Evolutionary conservation across 257 asterid genomes (phyloP), one percentile per base, ranked within the genome.

Genomic region (Ilex aquifolium): DNA sequence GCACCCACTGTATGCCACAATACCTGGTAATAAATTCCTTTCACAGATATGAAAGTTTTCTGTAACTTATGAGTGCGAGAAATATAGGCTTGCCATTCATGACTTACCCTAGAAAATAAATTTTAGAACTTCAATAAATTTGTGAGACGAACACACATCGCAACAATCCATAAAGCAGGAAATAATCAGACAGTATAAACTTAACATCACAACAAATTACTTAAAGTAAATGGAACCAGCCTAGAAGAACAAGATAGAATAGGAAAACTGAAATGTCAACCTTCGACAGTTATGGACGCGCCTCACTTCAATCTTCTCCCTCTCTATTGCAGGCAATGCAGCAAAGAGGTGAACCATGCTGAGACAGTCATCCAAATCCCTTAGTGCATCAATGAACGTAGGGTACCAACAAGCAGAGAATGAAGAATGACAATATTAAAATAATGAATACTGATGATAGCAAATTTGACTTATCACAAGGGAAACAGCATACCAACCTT

Each of bases 11-110:
- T 17, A 62, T 67, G 21, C 11, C 36, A 32, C 2, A 15, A 17
- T 83, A 92, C 97, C 84, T 93, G 97, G 73, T 90, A 93, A 72
- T 90, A 90, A 64, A 93, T 87, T 70, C 99, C 99, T 80, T 93
- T 93, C 53, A 93, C 97, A 40, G 99, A 90, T 67, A 93, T 80
- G 74, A 93, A 93, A 1, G n/a, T n/a, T n/a, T n/a, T n/a, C n/a
- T n/a, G n/a, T n/a, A n/a, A n/a, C n/a, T n/a, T n/a, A n/a, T n/a
- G n/a, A n/a, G n/a, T n/a, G n/a, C n/a, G n/a, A n/a, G n/a, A n/a
- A n/a, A n/a, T n/a, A n/a, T n/a, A n/a, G n/a, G n/a, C n/a, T n/a
- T n/a, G n/a, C n/a, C n/a, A n/a, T n/a, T n/a, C n/a, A n/a, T n/a
- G n/a, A n/a, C n/a, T n/a, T n/a, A n/a, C n/a, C n/a, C n/a, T n/a